phyloP scores from a whole-genome alignment of 2,329 filamentous ascomycete species.

The Aspergillus sp. region DNA sequence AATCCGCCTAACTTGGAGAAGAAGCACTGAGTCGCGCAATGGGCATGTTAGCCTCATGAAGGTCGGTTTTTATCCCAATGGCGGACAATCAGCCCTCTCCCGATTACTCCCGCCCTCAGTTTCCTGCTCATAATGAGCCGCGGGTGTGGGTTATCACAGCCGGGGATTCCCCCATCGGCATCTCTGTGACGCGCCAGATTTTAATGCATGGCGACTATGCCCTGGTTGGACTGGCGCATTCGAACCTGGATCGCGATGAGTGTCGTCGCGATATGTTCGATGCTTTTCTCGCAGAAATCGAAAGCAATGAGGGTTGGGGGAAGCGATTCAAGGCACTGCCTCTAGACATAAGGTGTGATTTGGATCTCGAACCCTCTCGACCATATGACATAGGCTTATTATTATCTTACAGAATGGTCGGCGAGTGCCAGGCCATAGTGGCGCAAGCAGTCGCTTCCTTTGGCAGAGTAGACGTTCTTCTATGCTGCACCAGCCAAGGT shows the following conservation, averaged over 20 bases:
- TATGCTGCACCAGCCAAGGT: slow-evolving; percentile 89
- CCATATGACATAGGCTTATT: slow-evolving; percentile 16
- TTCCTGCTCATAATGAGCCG: slow-evolving; percentile 65
- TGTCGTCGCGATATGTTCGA: slow-evolving; percentile 76
- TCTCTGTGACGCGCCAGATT: slow-evolving; percentile 77
- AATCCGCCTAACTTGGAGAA: neutral
- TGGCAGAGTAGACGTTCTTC: slow-evolving; percentile 82
- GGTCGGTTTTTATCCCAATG: slow-evolving; percentile 32
- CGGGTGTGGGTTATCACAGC: slow-evolving; percentile 93
- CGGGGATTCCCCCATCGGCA: slow-evolving; percentile 79
- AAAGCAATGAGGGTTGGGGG: slow-evolving; percentile 71
- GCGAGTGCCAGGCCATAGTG: slow-evolving; percentile 79
- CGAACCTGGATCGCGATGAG: slow-evolving; percentile 73
- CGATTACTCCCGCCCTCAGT: slow-evolving; percentile 47
- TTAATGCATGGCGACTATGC: slow-evolving; percentile 92
- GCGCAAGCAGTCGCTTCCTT: slow-evolving; percentile 84
- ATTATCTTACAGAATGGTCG: slow-evolving; percentile 51
- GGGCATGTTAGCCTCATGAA: slow-evolving; percentile 28
- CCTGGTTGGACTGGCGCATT: slow-evolving; percentile 76
- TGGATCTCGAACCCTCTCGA: neutral
- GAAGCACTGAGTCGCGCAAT: slow-evolving; percentile 25
- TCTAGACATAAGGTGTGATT: slow-evolving; percentile 56
- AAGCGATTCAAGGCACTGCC: slow-evolving; percentile 69
- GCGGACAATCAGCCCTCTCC: slow-evolving; percentile 37
- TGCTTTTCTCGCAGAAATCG: slow-evolving; percentile 67